A percentile compares a stretch with the other conserved stretches of the same genome.
Conservation (phyloP, 139 green algal genomes). For the Chlorella sp. region DNA sequence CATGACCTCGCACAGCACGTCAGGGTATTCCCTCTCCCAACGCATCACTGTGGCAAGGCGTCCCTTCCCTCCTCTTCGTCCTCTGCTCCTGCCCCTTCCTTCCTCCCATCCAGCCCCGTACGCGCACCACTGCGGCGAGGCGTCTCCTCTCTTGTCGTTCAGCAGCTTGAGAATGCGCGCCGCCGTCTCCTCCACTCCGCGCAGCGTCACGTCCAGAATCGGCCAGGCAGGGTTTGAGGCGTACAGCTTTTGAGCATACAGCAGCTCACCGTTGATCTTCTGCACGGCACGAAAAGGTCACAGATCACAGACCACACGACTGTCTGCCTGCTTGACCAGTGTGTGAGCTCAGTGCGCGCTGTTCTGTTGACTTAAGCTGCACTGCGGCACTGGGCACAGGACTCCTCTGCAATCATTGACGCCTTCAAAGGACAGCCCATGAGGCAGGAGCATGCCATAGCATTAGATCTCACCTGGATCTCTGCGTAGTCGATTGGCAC, state of each 20-base stretch:
- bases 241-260: conserved; percentile 38
- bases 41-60: not conserved
- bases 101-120: not conserved
- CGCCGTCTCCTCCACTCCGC: conserved; percentile 51
- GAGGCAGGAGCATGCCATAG: not conserved
- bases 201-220: conserved; percentile 39
- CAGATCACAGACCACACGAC: not conserved
- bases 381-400: not conserved
- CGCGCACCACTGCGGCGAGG: conserved; percentile 17
- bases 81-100: not conserved
- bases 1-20: not conserved
- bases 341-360: not conserved
- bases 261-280: conserved; percentile 38
- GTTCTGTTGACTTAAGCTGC: too few species aligned
- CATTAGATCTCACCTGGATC: conserved; percentile 13
- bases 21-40: not conserved
- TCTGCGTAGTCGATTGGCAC: conserved; percentile 29
- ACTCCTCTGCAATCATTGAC: not conserved
- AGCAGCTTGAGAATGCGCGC: conserved; percentile 44
- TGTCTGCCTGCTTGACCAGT: not conserved
- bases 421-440: too few species aligned
- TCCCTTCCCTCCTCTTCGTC: not conserved
- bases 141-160: conserved; percentile 30
- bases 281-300: too few species aligned
- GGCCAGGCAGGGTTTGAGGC: conserved; percentile 37